Evolutionary conservation across 768 basidiomycete genomes (phyloP).

Genomic region (Austroboletus eburneus): DNA sequence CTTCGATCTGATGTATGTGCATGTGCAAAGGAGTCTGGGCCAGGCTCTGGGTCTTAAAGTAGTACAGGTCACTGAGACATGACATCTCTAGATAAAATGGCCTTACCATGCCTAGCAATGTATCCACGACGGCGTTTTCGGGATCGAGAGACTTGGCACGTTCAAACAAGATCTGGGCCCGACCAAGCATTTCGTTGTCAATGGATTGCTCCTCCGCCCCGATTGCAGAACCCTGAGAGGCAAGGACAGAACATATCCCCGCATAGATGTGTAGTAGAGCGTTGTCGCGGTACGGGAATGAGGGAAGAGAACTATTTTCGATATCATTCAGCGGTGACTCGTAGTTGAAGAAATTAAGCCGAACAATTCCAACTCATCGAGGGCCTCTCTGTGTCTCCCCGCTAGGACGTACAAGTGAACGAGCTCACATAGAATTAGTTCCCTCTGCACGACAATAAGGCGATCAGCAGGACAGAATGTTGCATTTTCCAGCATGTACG

Average conservation of each 20-base stretch:
- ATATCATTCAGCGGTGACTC: conserved; percentile 1
- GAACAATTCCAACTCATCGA: conserved; percentile 85
- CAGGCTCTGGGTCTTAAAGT: conserved; percentile 20
- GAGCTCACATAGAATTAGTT: conserved; percentile 71
- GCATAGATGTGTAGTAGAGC: conserved; percentile 79
- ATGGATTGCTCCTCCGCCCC: conserved; percentile 5
- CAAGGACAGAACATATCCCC: conserved; percentile 65
- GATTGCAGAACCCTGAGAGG: conserved; percentile 38
- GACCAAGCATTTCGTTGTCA: conserved; percentile 43
- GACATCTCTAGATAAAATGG: background rate
- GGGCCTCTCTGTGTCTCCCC: conserved; percentile 59
- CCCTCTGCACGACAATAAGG: conserved; percentile 46
- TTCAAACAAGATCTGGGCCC: conserved; percentile 59
- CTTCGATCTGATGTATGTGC: conserved; percentile 7
- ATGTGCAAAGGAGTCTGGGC: conserved; percentile 14
- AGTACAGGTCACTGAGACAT: background rate
- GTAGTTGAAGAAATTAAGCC: conserved; percentile 16
- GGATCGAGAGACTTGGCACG: conserved; percentile 59
- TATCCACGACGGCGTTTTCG: conserved; percentile 47
- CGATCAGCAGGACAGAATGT: conserved; percentile 10
- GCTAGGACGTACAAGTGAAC: conserved; percentile 60
- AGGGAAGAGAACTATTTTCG: conserved; percentile 67
- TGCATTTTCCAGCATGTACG: conserved; percentile 21
- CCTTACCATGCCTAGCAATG: conserved; percentile 52
- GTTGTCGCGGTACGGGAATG: conserved; percentile 84